Evolutionary conservation across 805 yeast species (phyloP), one percentile per base, ranked within the genome.

Genomic region (Spathaspora gorwiae): DNA sequence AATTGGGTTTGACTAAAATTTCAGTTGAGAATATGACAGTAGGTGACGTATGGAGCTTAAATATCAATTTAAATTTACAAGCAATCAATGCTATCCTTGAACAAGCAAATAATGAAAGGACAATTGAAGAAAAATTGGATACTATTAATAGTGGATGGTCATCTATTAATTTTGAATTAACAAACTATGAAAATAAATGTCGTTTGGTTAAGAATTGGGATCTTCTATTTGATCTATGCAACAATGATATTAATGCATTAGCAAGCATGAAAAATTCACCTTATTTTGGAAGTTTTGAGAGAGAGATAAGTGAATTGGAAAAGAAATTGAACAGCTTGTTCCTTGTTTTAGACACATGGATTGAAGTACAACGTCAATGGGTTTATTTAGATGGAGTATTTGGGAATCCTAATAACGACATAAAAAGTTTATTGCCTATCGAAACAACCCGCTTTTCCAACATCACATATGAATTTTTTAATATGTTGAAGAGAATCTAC

Each of bases 331-430:
- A 74, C 39, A 53, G 57, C 0, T 53, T 88, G 1, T 73, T 72
- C 37, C 65, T 68, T 1, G 57, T 87, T 1, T 68, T 87, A 31
- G 87, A 82, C 49, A 56, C 63, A 0, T 90, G 96, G 95, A 74
- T 85, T 26, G 96, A 88, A 31, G 86, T 82, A 1, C 98, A 92
- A 61, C 69, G 84, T n/a, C 87, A 84, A 54, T 90, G 96, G 95
- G 78, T 87, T 1, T 89, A 92, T 58, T 68, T 90, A 19, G 83
- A 80, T 50, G 96, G 96, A 2, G 80, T 89, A 0, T 84, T 92
- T 55, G 82, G 79, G 5, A 66, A 72, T 0, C 46, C 52, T 14
- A 78, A 75, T 37, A 69, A 70, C 2, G 89, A 84, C 34, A 75
- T 90, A 14, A 70, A 73, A 46, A 69, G 65, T n/a, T 61, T 87